Evolutionary conservation across 2,329 filamentous ascomycete species (phyloP).

Genomic region (Talaromyces sp.): DNA sequence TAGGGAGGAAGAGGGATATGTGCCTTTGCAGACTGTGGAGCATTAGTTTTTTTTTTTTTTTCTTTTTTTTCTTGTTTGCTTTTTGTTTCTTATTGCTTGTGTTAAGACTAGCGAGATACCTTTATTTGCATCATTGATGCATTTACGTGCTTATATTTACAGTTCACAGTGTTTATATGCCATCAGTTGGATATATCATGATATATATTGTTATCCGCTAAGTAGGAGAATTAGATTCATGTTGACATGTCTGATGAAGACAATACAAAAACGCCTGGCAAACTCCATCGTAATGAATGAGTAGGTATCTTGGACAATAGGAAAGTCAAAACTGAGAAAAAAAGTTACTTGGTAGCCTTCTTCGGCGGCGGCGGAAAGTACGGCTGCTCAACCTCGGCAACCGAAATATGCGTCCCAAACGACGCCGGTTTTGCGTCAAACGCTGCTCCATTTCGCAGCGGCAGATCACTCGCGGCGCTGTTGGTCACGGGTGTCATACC

Average conservation of each 20-base stretch:
- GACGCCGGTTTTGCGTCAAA: conserved; percentile 5
- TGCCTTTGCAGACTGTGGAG: conserved; percentile 43
- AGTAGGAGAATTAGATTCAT: not conserved
- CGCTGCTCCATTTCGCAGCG: conserved; percentile 26
- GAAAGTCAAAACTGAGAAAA: not conserved
- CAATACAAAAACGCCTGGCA: not conserved
- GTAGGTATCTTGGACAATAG: not conserved
- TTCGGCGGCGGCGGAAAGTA: conserved; percentile 43
- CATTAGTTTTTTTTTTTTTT: conserved; percentile 13
- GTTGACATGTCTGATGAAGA: not conserved
- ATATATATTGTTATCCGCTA: not conserved
- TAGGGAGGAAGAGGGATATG: conserved; percentile 36
- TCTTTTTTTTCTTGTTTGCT: not conserved
- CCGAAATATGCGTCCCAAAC: conserved; percentile 6
- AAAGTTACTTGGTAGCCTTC: conserved; percentile 22
- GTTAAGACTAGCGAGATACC: not conserved
- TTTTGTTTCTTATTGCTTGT: not conserved
- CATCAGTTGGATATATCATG: not conserved
- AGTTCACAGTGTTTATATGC: no score
- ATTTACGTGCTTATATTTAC: no score
- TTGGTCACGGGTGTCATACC: not conserved
- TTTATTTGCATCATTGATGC: not conserved
- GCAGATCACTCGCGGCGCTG: conserved; percentile 25
- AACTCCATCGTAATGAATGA: not conserved
- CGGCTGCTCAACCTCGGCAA: conserved; percentile 19